phyloP scores from a whole-genome alignment of 768 basidiomycete species.

The Collybiopsis confluens region DNA sequence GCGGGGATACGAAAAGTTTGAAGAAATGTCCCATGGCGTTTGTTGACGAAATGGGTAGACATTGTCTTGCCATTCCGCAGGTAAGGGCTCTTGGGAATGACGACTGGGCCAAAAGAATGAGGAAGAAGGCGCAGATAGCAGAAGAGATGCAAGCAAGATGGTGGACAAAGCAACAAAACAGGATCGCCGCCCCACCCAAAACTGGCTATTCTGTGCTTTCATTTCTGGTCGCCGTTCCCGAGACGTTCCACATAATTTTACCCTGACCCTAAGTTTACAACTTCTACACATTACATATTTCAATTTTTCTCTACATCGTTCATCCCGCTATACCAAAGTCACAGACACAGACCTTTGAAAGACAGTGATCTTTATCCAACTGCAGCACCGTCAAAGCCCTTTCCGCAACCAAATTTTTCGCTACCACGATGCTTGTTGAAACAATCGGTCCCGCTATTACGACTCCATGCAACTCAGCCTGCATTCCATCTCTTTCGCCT shows the following conservation, averaged over 20 bases:
- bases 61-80: constrained; percentile 21
- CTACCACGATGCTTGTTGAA: constrained; percentile 52
- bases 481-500: constrained; percentile 38
- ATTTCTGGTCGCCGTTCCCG: no score
- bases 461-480: constrained; percentile 55
- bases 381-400: constrained; percentile 50
- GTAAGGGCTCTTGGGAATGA: background rate
- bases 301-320: no score
- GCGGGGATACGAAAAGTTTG: constrained; percentile 69
- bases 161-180: background rate
- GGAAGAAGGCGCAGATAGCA: background rate
- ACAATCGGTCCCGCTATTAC: constrained; percentile 58
- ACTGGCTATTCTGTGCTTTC: background rate
- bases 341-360: constrained; percentile 43
- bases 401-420: constrained; percentile 67
- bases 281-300: no score
- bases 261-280: no score
- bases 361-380: constrained; percentile 34
- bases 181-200: background rate
- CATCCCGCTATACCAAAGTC: background rate
- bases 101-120: background rate
- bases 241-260: no score
- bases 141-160: background rate
- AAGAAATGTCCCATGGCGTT: constrained; percentile 71
- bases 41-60: constrained; percentile 60